These are phyloP conservation scores for Alternaria solani DNA, from an alignment of 2,329 filamentous ascomycete species.

Conservation along the genomic window DNA sequence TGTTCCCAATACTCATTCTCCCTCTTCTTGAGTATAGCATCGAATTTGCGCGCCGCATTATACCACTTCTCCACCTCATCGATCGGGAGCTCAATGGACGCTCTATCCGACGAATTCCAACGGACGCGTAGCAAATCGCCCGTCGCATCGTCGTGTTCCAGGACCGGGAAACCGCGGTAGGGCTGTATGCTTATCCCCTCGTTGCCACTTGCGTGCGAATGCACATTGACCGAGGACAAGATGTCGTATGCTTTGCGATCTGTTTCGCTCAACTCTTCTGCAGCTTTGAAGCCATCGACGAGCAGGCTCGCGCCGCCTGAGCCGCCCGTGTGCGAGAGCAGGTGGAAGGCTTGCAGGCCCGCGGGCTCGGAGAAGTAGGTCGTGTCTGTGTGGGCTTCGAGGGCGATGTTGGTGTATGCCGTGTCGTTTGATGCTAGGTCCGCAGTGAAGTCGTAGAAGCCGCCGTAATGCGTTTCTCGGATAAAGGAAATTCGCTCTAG, in stretches of 20 bases:
- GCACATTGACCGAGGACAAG: constrained; percentile 67
- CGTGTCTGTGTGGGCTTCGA: constrained; percentile 90
- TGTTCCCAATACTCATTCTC: constrained; percentile 81
- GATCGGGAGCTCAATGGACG: constrained; percentile 67
- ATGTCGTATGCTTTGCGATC: constrained; percentile 65
- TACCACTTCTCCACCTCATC: constrained; percentile 74
- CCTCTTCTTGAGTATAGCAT: constrained; percentile 70
- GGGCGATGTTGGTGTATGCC: constrained; percentile 85
- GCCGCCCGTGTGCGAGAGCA: constrained; percentile 78
- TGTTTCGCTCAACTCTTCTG: constrained; percentile 64
- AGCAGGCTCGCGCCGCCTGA: constrained; percentile 80
- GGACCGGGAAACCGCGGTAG: constrained; percentile 72
- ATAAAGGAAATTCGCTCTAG: constrained; percentile 86
- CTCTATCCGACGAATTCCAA: constrained; percentile 94
- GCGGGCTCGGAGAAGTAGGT: constrained; percentile 95
- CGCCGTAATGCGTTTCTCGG: constrained; percentile 87
- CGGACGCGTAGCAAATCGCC: constrained; percentile 69
- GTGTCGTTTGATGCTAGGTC: constrained; percentile 89
- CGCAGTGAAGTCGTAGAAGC: constrained; percentile 86
- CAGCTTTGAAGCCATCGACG: constrained; percentile 85
- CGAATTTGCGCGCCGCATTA: constrained; percentile 76
- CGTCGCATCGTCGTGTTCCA: constrained; percentile 65
- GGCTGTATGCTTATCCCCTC: constrained; percentile 82
- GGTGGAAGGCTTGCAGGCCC: constrained; percentile 90
- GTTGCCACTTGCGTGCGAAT: constrained; percentile 88